Evolutionary conservation across 768 basidiomycete genomes (phyloP).

Genomic region (Lenzites betulinus): DNA sequence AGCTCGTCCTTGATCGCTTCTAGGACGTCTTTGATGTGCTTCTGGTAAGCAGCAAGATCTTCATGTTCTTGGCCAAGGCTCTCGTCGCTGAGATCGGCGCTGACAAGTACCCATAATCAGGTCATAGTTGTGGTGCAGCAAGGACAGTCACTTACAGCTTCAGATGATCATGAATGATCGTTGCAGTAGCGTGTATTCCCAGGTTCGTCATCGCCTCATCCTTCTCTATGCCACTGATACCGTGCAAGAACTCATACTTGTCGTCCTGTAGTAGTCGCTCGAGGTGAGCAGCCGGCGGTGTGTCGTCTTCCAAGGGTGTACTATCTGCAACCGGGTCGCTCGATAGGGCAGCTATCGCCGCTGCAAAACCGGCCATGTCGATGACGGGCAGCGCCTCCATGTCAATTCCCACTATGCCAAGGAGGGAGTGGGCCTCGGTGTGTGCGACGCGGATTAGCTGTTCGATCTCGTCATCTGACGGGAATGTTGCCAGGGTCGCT

Average conservation of each 20-base stretch:
- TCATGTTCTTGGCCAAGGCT: background rate
- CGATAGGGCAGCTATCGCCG: background rate
- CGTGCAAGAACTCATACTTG: background rate
- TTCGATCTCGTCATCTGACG: slow-evolving; percentile 1
- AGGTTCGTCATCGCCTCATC: background rate
- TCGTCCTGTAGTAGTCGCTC: background rate
- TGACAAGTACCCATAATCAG: background rate
- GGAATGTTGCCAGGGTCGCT: background rate
- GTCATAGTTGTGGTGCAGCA: too few relatives aligned
- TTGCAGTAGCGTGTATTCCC: background rate
- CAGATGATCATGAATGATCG: background rate
- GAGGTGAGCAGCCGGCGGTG: background rate
- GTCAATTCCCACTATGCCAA: background rate
- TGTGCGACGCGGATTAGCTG: background rate
- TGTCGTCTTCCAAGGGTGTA: background rate
- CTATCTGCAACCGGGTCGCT: background rate
- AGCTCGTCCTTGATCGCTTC: background rate
- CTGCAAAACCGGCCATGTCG: background rate
- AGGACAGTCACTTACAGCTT: background rate
- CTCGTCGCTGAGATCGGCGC: background rate
- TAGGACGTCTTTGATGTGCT: background rate
- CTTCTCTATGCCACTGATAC: background rate
- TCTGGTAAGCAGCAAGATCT: background rate
- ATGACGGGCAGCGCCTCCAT: background rate
- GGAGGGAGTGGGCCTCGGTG: background rate